phyloP scores from a whole-genome alignment of 2,329 filamentous ascomycete genomes.

The Botrytis fragariae region DNA sequence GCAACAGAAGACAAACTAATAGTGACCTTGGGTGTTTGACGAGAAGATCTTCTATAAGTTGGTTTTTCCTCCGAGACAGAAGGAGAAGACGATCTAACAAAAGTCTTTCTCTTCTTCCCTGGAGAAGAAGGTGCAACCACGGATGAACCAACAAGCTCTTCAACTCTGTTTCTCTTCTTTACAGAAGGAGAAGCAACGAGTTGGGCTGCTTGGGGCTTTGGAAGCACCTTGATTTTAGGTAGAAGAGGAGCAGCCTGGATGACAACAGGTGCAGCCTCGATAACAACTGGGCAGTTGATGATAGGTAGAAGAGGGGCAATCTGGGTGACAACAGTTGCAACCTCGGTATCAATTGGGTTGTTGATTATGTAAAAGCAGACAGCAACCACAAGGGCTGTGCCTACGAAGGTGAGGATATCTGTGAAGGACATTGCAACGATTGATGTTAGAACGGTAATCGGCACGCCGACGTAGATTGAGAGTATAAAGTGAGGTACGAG shows the following conservation, averaged over 20 bases:
- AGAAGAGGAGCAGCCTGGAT: background rate
- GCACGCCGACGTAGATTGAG: conserved; percentile 14
- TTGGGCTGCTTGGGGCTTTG: background rate
- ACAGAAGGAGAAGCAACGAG: background rate
- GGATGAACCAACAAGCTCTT: background rate
- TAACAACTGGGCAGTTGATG: background rate
- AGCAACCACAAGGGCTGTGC: conserved; percentile 3
- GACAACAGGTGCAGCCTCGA: conserved; percentile 6
- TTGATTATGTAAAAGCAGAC: background rate
- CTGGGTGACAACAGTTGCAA: conserved; percentile 5
- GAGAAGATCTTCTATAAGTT: background rate
- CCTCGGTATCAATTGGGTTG: background rate
- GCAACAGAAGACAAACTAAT: conserved; percentile 6
- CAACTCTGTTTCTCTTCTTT: background rate
- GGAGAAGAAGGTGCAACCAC: background rate
- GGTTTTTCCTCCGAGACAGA: background rate
- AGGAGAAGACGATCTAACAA: background rate
- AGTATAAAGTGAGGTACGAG: background rate
- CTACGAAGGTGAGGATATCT: background rate
- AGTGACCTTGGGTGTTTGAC: background rate
- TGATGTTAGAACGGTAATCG: conserved; percentile 12
- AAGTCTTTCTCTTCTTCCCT: background rate
- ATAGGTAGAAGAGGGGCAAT: background rate
- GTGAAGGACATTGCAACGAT: conserved; percentile 13
- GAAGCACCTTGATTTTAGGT: background rate